These are phyloP conservation scores for Nannizziopsis arthrosporioides DNA, from an alignment of 2,329 filamentous ascomycete genomes.

Conservation along the genomic window DNA sequence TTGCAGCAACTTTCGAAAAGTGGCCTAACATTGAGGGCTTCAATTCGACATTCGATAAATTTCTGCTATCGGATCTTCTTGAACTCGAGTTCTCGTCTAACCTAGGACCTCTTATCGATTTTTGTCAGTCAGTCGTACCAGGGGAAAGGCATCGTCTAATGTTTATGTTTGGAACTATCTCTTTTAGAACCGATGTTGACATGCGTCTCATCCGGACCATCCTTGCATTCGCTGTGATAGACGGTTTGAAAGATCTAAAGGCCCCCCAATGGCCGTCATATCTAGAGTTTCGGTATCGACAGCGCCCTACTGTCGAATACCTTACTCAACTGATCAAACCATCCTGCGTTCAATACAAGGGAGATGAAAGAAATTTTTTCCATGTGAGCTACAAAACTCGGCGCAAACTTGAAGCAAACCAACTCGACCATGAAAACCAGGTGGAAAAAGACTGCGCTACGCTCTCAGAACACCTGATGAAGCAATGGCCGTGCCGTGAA, in stretches of 20 bases:
- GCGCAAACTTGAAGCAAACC: slow-evolving; percentile 5
- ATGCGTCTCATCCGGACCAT: slow-evolving; percentile 19
- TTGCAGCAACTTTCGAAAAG: slow-evolving; percentile 8
- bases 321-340: slow-evolving; percentile 7
- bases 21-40: slow-evolving; percentile 13
- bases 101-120: slow-evolving; percentile 11
- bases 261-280: slow-evolving; percentile 12
- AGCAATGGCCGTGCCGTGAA: slow-evolving; percentile 13
- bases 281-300: slow-evolving; percentile 9
- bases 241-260: slow-evolving; percentile 11
- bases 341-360: slow-evolving; percentile 9
- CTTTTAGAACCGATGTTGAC: slow-evolving; percentile 18
- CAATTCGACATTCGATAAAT: slow-evolving; percentile 9
- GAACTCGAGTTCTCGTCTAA: slow-evolving; percentile 7
- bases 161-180: slow-evolving; percentile 23
- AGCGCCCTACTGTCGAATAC: slow-evolving; percentile 9
- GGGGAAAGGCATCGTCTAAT: slow-evolving; percentile 21
- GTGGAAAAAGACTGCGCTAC: slow-evolving; percentile 9
- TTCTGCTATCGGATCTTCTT: slow-evolving; percentile 12
- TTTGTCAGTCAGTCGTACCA: slow-evolving; percentile 10
- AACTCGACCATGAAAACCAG: slow-evolving; percentile 5
- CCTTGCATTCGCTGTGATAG: slow-evolving; percentile 14
- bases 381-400: slow-evolving; percentile 3
- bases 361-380: slow-evolving; percentile 4
- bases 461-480: slow-evolving; percentile 14